phyloP scores from a whole-genome alignment of 129 eudicot genomes.

The Chrysanthemum seticuspe region DNA sequence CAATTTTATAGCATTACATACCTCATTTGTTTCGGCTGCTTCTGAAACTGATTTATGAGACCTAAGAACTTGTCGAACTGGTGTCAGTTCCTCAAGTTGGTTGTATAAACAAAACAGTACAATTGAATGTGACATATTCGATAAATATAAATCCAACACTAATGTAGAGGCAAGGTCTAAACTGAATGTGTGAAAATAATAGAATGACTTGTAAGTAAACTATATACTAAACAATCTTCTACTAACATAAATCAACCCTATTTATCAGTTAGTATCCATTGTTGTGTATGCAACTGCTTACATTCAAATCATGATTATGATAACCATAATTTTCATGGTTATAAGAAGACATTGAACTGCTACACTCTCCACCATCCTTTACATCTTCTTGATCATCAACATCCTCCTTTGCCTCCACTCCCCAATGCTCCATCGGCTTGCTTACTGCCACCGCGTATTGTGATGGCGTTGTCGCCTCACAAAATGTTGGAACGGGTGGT shows the following conservation, averaged over 20 bases:
- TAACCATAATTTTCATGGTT: conserved; percentile 48
- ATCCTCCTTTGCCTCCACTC: conserved; percentile 66
- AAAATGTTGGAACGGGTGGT: conserved; percentile 33
- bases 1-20: conserved; percentile 15
- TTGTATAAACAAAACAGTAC: conserved; percentile 21
- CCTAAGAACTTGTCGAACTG: conserved; percentile 35
- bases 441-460: conserved; percentile 25
- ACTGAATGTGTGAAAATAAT: neutral
- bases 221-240: conserved; percentile 32
- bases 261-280: conserved; percentile 36
- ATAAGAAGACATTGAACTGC: conserved; percentile 50
- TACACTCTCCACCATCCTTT: conserved; percentile 50
- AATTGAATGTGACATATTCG: neutral
- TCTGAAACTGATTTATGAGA: conserved; percentile 29
- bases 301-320: conserved; percentile 64
- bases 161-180: neutral
- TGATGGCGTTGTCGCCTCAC: conserved; percentile 45
- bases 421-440: conserved; percentile 49
- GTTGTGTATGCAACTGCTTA: conserved; percentile 51
- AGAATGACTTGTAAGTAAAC: neutral
- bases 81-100: conserved; percentile 24
- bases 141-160: neutral
- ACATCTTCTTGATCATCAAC: conserved; percentile 27
- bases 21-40: conserved; percentile 24
- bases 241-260: conserved; percentile 20